These are phyloP conservation scores for Heterobasidion annosum DNA, from an alignment of 1,284 basidiomycete species.

Conservation along the genomic window DNA sequence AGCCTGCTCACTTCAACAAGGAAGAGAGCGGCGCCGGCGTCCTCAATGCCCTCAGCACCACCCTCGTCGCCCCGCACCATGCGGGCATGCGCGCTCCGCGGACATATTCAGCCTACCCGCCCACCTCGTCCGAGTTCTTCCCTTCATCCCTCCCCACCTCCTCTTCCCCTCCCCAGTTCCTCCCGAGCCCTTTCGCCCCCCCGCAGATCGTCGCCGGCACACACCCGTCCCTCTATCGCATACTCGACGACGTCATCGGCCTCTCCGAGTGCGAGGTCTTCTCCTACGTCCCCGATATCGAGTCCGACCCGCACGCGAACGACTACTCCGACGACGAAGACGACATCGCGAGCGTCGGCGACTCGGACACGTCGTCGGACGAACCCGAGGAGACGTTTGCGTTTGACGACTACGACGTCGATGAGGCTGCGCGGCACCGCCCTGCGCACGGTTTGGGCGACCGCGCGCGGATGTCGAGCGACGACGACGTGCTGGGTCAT, in stretches of 20 bases:
- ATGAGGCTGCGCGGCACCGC: slow-evolving; percentile 40
- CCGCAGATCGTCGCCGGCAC: slow-evolving; percentile 31
- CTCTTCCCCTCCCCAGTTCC: slow-evolving; percentile 51
- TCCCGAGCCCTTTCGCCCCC: slow-evolving; percentile 58
- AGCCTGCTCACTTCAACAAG: slow-evolving; percentile 84
- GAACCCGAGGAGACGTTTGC: slow-evolving; percentile 63
- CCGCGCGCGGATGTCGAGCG: slow-evolving; percentile 19
- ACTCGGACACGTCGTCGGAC: slow-evolving; percentile 47
- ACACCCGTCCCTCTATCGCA: slow-evolving; percentile 80
- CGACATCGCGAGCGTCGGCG: slow-evolving; percentile 46
- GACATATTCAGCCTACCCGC: slow-evolving; percentile 76
- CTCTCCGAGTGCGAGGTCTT: slow-evolving; percentile 93
- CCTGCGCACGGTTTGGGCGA: slow-evolving; percentile 16
- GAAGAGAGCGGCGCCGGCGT: slow-evolving; percentile 74
- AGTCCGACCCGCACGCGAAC: slow-evolving; percentile 89
- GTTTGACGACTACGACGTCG: slow-evolving; percentile 74
- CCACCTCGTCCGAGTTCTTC: slow-evolving; percentile 64
- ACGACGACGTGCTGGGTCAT: slow-evolving; percentile 20
- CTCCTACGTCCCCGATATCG: slow-evolving; percentile 89
- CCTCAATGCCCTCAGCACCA: slow-evolving; percentile 74
- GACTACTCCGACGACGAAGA: slow-evolving; percentile 74
- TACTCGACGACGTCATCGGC: slow-evolving; percentile 87
- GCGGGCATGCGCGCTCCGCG: slow-evolving; percentile 58
- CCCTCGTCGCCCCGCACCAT: slow-evolving; percentile 60
- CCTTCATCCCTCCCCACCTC: slow-evolving; percentile 63